Evolutionary conservation across 2,329 filamentous ascomycete species (phyloP).

Genomic region (Tolypocladium capitatum): DNA sequence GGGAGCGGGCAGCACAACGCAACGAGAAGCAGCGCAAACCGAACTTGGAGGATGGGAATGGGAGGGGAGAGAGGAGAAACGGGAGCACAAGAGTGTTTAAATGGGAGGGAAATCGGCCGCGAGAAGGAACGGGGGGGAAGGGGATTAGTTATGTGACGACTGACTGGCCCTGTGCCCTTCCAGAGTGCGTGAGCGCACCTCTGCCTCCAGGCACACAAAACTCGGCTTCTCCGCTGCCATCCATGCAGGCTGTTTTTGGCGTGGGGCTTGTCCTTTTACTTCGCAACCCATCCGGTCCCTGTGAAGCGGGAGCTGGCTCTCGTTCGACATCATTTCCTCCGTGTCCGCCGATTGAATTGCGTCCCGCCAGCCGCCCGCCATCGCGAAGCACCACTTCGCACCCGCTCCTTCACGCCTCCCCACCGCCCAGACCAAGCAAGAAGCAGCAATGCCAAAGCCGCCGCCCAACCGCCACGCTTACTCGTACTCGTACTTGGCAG

Average conservation of each 20-base stretch:
- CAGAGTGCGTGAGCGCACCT: background rate
- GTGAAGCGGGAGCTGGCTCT: no score
- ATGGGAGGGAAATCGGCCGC: slow-evolving; percentile 13
- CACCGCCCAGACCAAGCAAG: background rate
- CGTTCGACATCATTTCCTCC: no score
- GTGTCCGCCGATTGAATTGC: background rate
- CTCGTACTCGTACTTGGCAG: background rate
- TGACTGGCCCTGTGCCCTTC: background rate
- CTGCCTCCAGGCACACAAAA: background rate
- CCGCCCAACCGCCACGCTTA: background rate
- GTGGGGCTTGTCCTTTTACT: background rate
- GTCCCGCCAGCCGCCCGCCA: background rate
- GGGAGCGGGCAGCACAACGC: background rate
- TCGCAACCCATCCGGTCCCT: background rate
- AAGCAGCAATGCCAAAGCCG: background rate
- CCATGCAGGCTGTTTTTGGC: no score
- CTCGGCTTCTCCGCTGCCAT: background rate
- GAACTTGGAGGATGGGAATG: slow-evolving; percentile 1
- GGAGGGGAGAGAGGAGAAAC: slow-evolving; percentile 4
- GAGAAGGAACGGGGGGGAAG: slow-evolving; percentile 19
- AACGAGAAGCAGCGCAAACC: background rate
- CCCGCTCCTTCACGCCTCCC: background rate
- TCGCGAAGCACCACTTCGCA: background rate
- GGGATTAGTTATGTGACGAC: slow-evolving; percentile 23
- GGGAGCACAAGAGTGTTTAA: slow-evolving; percentile 6